Percentiles rank a stretch among this genome's conserved stretches.
phyloP scores from a whole-genome alignment of 352 stramenopile species.

The Phytophthora brassicae region DNA sequence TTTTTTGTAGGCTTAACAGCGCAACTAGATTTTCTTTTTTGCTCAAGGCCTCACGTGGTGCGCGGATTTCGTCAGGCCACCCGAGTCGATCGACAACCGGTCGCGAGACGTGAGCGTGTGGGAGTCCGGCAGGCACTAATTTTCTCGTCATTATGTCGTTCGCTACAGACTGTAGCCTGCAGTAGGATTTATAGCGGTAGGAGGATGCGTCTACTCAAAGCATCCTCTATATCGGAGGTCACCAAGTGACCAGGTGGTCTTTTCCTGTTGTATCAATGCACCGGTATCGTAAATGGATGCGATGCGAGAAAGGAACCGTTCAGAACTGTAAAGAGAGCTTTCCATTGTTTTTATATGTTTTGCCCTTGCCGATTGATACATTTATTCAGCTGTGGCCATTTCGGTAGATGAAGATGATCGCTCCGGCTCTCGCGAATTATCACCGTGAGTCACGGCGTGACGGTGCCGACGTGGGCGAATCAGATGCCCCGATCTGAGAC shows the following conservation, averaged over 20 bases:
- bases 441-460: conserved; percentile 19
- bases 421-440: conserved; percentile 22
- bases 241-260: no score
- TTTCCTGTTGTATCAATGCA: no score
- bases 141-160: background rate
- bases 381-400: conserved; percentile 11
- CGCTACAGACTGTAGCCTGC: no score
- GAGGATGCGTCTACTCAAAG: conserved; percentile 26
- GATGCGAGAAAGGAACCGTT: no score
- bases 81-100: conserved; percentile 10
- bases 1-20: conserved; percentile 5
- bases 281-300: conserved; percentile 18
- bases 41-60: background rate
- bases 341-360: no score
- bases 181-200: no score
- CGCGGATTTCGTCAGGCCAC: conserved; percentile 5
- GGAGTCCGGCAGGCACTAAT: conserved; percentile 6
- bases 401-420: conserved; percentile 12
- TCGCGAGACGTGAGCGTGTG: background rate
- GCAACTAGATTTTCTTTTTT: conserved; percentile 5
- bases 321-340: no score
- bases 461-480: conserved; percentile 31
- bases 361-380: conserved; percentile 1
- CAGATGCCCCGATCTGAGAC: conserved; percentile 11
- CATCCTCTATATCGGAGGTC: no score